These are phyloP conservation scores for Bruguiera sexangula DNA, from an alignment of 345 rosid genomes.

Conservation along the genomic window DNA sequence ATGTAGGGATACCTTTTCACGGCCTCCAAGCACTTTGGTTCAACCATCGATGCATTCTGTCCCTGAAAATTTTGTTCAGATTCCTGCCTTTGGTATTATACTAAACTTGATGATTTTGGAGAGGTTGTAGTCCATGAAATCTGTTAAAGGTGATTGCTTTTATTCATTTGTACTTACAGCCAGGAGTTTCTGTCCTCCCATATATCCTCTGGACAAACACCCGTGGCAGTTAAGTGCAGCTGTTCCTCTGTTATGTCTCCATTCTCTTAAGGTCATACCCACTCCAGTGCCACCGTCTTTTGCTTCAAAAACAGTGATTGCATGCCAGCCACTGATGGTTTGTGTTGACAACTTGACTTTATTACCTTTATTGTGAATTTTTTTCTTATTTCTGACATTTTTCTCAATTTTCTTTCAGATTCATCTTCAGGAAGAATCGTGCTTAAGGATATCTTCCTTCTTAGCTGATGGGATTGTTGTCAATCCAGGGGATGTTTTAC, in stretches of 20 bases:
- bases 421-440: conserved; percentile 95
- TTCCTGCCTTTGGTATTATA: conserved; percentile 78
- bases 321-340: conserved; percentile 95
- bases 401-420: conserved; percentile 46
- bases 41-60: conserved; percentile 79
- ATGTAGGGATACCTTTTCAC: conserved; percentile 88
- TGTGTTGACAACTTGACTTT: conserved; percentile 15
- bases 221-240: conserved; percentile 59
- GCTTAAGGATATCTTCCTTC: conserved; percentile 90
- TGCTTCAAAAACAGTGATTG: conserved; percentile 79
- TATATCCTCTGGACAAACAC: conserved; percentile 76
- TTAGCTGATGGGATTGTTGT: conserved; percentile 93
- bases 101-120: neutral
- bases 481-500: conserved; percentile 69
- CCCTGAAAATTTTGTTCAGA: conserved; percentile 38
- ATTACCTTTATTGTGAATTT: conserved; percentile 4
- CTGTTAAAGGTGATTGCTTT: neutral
- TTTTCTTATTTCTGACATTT: conserved; percentile 1
- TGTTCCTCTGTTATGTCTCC: conserved; percentile 73
- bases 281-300: conserved; percentile 78
- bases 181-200: conserved; percentile 73
- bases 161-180: conserved; percentile 42
- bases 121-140: too few species aligned
- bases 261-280: conserved; percentile 90
- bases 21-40: conserved; percentile 81